Conservation (phyloP, 768 basidiomycete species). For the Suillus subluteus region DNA sequence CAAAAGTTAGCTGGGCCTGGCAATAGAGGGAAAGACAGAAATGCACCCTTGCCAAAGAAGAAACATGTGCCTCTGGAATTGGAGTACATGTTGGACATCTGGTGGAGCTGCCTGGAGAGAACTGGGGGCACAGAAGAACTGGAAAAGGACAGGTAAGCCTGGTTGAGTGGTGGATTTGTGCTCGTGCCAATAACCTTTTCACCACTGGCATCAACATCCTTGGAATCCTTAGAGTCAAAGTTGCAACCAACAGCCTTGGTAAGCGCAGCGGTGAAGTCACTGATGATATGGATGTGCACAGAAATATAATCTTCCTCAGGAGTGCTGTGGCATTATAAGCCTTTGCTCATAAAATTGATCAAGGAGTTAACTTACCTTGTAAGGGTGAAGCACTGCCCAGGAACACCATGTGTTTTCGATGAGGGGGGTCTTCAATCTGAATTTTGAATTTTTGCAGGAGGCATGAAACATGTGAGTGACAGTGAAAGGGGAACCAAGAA, state of each 20-base stretch:
- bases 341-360: neutral
- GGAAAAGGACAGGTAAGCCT: constrained; percentile 41
- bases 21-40: neutral
- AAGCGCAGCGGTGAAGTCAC: constrained; percentile 87
- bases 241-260: constrained; percentile 85
- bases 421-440: constrained; percentile 95
- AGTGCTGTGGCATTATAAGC: constrained; percentile 50
- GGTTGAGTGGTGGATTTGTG: constrained; percentile 63
- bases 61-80: constrained; percentile 77
- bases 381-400: constrained; percentile 96
- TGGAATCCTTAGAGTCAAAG: constrained; percentile 59
- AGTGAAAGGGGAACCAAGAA: constrained; percentile 7
- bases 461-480: neutral
- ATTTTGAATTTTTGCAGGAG: constrained; percentile 94
- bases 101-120: constrained; percentile 72
- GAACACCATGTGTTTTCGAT: constrained; percentile 99
- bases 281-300: constrained; percentile 90
- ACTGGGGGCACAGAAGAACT: constrained; percentile 87
- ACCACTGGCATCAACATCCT: constrained; percentile 46
- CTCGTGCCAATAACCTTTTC: constrained; percentile 65
- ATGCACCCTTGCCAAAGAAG: constrained; percentile 87
- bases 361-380: constrained; percentile 56
- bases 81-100: constrained; percentile 86
- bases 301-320: constrained; percentile 96
- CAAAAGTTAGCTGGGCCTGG: neutral